Evolutionary conservation across 352 stramenopile species (phyloP), one percentile per base, ranked within the genome.

Genomic region (Globisporangium recalcitrans): DNA sequence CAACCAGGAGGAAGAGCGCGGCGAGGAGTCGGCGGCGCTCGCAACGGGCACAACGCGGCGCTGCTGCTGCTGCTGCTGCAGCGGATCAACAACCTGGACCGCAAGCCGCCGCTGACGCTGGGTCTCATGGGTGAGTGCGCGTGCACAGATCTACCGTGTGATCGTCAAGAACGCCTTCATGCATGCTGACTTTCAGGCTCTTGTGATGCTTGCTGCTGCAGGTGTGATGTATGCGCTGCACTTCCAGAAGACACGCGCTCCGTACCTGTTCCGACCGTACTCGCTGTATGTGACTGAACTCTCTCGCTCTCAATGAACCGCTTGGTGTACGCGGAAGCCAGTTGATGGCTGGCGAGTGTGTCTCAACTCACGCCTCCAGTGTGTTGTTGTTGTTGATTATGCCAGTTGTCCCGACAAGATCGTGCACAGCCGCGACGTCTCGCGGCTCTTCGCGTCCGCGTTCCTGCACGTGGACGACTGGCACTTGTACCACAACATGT

Each of bases 401-500:
- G 31, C 9, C 62, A 96, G 86, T 52, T 96, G 87, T 65, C 84
- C 85, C 2, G 75, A 82, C 31, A 69, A 75, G 63, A 71, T 91
- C 21, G 51, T 88, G 34, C 58, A 63, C 13, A 64, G 70, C 10
- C 64, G 52, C 6, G 69, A 90, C 10, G 46, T 80, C 36, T 62
- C 65, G 24, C 65, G 85, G 26, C 55, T 97, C 7, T 48, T 96
- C 19, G 48, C 75, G 4, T 91, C 89, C 4, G 85, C 74, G 14
- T 87, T 97, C 40, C 68, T 97, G 2, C 90, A 97, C 68, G 69
- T 69, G 2, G 78, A 96, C 38, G 88, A 97, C 31, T 73, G 90
- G 55, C 76, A 97, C 65, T 63, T 97, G 13, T 97, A 95, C 67
- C 83, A 97, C 69, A 97, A 96, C 79, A 95, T 97, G 90, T 90